phyloP scores from a whole-genome alignment of 1,139 yeast genomes.

The Suhomyces yuchorum region DNA sequence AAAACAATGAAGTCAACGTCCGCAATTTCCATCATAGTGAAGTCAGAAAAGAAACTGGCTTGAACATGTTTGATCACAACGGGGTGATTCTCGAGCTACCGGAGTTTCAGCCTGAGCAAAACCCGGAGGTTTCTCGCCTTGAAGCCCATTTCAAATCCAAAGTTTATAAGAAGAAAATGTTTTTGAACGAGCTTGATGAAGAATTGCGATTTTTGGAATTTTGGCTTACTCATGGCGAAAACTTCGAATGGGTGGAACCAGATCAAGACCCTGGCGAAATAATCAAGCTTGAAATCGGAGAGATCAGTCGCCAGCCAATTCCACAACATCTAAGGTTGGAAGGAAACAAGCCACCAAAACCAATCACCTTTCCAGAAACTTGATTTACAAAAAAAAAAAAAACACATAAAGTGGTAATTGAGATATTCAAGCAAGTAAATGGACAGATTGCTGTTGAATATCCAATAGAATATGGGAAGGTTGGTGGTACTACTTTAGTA shows the following conservation, averaged over 20 bases:
- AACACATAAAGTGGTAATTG: too few species aligned
- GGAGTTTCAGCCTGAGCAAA: conserved; percentile 8
- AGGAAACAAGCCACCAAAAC: background rate
- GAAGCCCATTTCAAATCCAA: conserved; percentile 29
- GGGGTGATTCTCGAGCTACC: conserved; percentile 36
- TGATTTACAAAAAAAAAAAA: too few species aligned
- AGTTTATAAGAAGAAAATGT: conserved; percentile 33
- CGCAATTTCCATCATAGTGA: conserved; percentile 41
- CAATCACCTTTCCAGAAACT: background rate
- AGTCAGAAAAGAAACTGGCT: conserved; percentile 26
- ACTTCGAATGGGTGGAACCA: conserved; percentile 76
- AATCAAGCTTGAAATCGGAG: conserved; percentile 13
- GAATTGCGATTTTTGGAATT: conserved; percentile 42
- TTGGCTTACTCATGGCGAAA: conserved; percentile 40
- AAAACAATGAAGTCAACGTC: conserved; percentile 41
- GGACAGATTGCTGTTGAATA: too few species aligned
- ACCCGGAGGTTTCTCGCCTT: conserved; percentile 16
- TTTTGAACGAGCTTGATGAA: conserved; percentile 35
- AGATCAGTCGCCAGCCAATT: background rate
- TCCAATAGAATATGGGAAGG: too few species aligned
- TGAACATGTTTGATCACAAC: conserved; percentile 23
- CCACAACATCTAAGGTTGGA: background rate
- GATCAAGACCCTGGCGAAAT: conserved; percentile 73
- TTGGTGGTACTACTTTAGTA: too few species aligned
- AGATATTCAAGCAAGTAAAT: too few species aligned